phyloP scores from a whole-genome alignment of 78 protist species.

The Cavenderia fasciculata region DNA sequence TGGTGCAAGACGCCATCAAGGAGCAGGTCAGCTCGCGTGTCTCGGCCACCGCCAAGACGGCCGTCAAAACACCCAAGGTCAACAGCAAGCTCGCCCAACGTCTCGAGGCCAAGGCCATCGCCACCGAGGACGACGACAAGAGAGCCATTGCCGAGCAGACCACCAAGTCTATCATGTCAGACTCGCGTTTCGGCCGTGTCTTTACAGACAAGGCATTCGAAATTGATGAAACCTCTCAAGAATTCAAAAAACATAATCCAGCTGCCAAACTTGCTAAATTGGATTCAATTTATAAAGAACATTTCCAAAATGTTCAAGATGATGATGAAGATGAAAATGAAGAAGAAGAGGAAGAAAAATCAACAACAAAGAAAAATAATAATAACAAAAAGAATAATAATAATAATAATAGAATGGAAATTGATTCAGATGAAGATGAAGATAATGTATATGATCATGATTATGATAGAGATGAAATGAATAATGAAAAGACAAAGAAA shows the following conservation, averaged over 20 bases:
- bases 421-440: background rate
- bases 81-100: constrained; percentile 71
- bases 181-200: constrained; percentile 67
- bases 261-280: constrained; percentile 18
- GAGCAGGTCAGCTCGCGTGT: constrained; percentile 69
- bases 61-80: constrained; percentile 35
- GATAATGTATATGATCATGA: constrained; percentile 4
- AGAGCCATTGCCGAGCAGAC: background rate
- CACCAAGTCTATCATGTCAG: constrained; percentile 16
- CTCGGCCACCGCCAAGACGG: constrained; percentile 15
- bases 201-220: constrained; percentile 37
- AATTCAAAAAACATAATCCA: constrained; percentile 32
- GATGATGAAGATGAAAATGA: constrained; percentile 46
- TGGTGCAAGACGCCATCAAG: constrained; percentile 59
- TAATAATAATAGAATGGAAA: constrained; percentile 1
- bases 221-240: constrained; percentile 44
- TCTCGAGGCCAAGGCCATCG: background rate
- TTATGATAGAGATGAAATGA: background rate
- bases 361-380: background rate
- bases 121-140: constrained; percentile 12
- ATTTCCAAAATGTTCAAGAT: constrained; percentile 19
- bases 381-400: background rate
- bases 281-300: constrained; percentile 29
- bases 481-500: background rate
- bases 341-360: background rate